These are phyloP conservation scores for Candolleomyces aberdarensis DNA, from an alignment of 768 basidiomycete genomes.

Conservation along the genomic window DNA sequence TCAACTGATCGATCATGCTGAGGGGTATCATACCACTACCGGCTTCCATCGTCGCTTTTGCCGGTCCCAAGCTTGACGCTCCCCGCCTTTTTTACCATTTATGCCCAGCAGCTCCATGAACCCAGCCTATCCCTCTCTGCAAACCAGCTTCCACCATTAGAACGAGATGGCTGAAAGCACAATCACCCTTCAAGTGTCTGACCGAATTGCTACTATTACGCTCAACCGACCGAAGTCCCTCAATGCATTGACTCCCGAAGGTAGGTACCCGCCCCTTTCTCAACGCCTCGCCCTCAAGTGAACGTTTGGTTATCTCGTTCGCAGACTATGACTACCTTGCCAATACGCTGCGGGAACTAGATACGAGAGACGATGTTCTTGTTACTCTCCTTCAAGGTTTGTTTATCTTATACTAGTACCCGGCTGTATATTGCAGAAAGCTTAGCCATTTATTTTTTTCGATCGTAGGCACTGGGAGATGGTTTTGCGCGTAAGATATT, in stretches of 20 bases:
- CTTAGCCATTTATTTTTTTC: background rate
- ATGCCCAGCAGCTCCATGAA: too few species aligned
- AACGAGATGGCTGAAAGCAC: constrained; percentile 23
- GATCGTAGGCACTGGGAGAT: constrained; percentile 54
- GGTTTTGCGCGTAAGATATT: constrained; percentile 63
- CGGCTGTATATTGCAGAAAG: background rate
- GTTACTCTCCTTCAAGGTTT: constrained; percentile 69
- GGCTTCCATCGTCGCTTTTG: too few species aligned
- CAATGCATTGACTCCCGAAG: constrained; percentile 59
- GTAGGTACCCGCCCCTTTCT: constrained; percentile 19
- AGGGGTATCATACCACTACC: too few species aligned
- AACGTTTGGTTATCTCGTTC: background rate
- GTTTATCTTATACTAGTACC: background rate
- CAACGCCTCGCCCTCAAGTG: background rate
- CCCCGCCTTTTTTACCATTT: too few species aligned
- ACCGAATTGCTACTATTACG: constrained; percentile 67
- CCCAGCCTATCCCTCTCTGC: too few species aligned
- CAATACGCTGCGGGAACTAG: constrained; percentile 52
- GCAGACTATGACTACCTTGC: constrained; percentile 65
- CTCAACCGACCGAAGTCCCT: constrained; percentile 56
- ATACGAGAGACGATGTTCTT: constrained; percentile 57
- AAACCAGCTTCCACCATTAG: too few species aligned
- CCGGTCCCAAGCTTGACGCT: too few species aligned
- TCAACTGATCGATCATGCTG: too few species aligned
- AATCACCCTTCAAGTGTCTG: constrained; percentile 44